These are phyloP conservation scores for Venustampulla echinocandica DNA, from an alignment of 495 filamentous ascomycete species.

Conservation along the genomic window DNA sequence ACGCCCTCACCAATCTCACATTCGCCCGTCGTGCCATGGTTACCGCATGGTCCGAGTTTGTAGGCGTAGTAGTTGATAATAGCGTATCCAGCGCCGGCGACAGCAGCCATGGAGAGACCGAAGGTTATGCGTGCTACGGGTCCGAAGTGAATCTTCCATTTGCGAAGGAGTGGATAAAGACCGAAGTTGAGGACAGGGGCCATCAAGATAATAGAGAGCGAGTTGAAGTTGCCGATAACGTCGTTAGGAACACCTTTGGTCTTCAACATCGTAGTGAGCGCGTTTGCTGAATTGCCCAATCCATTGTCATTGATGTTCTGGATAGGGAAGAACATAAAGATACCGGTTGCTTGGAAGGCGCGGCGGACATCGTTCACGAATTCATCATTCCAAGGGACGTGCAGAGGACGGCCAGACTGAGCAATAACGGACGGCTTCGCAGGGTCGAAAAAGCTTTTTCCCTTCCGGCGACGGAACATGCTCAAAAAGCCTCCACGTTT, in stretches of 20 bases:
- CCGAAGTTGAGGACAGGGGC: constrained; percentile 60
- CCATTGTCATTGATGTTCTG: constrained; percentile 57
- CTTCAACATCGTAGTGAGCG: constrained; percentile 52
- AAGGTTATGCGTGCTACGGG: constrained; percentile 65
- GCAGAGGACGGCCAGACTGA: constrained; percentile 34
- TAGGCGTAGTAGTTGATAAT: constrained; percentile 69
- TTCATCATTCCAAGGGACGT: constrained; percentile 39
- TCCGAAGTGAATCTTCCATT: constrained; percentile 51
- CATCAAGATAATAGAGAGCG: constrained; percentile 61
- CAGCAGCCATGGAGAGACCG: constrained; percentile 57
- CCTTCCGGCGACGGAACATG: constrained; percentile 41
- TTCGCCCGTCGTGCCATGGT: constrained; percentile 29
- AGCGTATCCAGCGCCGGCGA: constrained; percentile 53
- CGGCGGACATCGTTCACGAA: constrained; percentile 52
- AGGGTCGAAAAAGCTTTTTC: constrained; percentile 50
- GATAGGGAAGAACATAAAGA: constrained; percentile 59
- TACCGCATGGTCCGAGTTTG: constrained; percentile 40
- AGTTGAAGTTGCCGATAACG: constrained; percentile 68
- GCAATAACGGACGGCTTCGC: constrained; percentile 54
- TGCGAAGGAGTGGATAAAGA: constrained; percentile 60
- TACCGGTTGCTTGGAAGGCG: constrained; percentile 48
- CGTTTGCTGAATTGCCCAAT: constrained; percentile 36
- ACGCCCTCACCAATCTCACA: constrained; percentile 28
- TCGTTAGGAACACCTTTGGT: constrained; percentile 69
- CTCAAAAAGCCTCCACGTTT: constrained; percentile 45